phyloP scores from a whole-genome alignment of 768 basidiomycete species.

The Russula griseocarnosa region DNA sequence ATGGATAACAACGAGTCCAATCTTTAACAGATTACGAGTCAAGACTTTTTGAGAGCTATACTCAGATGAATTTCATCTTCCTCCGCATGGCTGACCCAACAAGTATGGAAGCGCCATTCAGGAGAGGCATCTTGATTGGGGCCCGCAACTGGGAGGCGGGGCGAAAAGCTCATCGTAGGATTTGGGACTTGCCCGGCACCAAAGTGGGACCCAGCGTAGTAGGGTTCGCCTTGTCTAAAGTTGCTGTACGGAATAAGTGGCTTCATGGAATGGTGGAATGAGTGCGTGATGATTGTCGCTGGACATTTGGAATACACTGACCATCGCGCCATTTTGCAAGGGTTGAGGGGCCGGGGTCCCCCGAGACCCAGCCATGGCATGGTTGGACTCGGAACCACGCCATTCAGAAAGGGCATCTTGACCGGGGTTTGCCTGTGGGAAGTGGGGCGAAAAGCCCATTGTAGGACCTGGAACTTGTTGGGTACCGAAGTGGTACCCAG shows the following conservation, averaged over 20 bases:
- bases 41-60: constrained; percentile 6
- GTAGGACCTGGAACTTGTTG: not conserved
- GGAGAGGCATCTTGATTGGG: not conserved
- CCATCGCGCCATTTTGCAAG: not conserved
- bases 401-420: not conserved
- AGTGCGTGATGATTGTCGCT: not conserved
- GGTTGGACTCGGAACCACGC: no score
- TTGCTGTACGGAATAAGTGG: not conserved
- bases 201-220: not conserved
- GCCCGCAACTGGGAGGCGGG: not conserved
- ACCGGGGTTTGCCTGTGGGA: not conserved
- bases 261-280: not conserved
- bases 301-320: not conserved
- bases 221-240: not conserved
- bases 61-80: constrained; percentile 10
- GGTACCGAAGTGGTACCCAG: not conserved
- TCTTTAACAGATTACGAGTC: not conserved
- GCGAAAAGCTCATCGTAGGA: not conserved
- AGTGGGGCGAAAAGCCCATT: not conserved
- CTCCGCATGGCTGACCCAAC: not conserved
- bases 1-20: not conserved
- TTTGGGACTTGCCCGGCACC: not conserved
- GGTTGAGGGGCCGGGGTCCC: not conserved
- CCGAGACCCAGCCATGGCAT: not conserved
- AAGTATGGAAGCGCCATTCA: not conserved